These are phyloP conservation scores for Beauveria brongniartii DNA, from an alignment of 2,329 filamentous ascomycete species.

Conservation along the genomic window DNA sequence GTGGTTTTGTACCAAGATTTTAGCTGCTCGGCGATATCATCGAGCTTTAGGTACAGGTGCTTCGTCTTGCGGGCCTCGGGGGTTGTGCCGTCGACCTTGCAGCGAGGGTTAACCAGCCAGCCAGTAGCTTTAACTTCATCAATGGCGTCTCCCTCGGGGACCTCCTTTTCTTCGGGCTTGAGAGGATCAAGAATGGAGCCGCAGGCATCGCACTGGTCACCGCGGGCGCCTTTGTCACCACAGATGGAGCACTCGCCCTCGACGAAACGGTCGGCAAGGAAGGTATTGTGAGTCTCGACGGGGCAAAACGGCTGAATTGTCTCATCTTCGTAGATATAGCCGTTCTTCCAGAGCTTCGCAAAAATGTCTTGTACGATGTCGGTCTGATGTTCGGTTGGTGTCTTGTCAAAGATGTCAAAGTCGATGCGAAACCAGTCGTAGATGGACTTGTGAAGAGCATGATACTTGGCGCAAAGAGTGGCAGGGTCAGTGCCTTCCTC, in stretches of 20 bases:
- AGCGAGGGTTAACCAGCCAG: conserved; percentile 71
- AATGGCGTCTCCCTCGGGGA: conserved; percentile 22
- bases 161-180: conserved; percentile 40
- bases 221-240: conserved; percentile 60
- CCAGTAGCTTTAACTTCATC: conserved; percentile 28
- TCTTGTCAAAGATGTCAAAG: conserved; percentile 93
- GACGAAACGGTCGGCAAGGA: conserved; percentile 80
- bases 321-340: conserved; percentile 76
- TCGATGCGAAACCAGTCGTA: conserved; percentile 95
- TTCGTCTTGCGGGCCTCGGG: conserved; percentile 77
- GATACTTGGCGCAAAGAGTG: conserved; percentile 87
- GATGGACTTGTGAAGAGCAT: conserved; percentile 79
- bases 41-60: conserved; percentile 82
- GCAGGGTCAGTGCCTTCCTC: conserved; percentile 77
- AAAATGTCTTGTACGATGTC: conserved; percentile 92
- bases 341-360: conserved; percentile 76
- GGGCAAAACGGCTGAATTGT: conserved; percentile 83
- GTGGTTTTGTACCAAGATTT: conserved; percentile 69
- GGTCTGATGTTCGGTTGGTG: conserved; percentile 81
- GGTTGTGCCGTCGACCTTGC: conserved; percentile 81
- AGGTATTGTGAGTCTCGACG: conserved; percentile 58
- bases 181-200: conserved; percentile 64
- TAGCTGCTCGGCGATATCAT: conserved; percentile 71
- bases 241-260: conserved; percentile 74
- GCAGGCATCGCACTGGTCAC: conserved; percentile 70